Base-by-base conservation (phyloP, 140 eudicot species). In the Stevia rebaudiana region DNA sequence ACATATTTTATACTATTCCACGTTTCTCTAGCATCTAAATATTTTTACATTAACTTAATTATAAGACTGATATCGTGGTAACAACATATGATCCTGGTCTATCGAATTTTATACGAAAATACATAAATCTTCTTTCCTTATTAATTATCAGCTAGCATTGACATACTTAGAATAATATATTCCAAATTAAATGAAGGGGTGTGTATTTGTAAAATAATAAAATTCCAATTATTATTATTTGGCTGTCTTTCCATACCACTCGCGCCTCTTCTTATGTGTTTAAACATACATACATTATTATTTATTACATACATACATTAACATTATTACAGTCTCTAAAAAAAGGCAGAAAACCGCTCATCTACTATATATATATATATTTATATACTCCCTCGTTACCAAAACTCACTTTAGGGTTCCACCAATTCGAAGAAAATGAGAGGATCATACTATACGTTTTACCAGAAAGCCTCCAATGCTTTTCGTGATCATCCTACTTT, bases 381-480 rank as follows among this genome's bases (percentile, higher is more conserved):
- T 28, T 2, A 28, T 4, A 73, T 43, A 72, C 64, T 3, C 47
- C 25, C 13, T 56, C 5, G 24, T 23, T 37, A 33, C 15, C 11
- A 3, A 36, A 13, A 53, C 44, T 5, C 25, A 72, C 11, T 1
- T 6, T 70, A 68, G 68, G 72, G 75, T 61, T 74, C 51, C 37
- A 6, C 10, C 8, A 61, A 60, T 8, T 25, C 16, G 17, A 52
- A 22, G 19, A 64, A 75, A 53, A 88, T 84, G 94, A 82, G 82
- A 49, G 77, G 81, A 23, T 23, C 57, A 17, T 74, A 80, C 41
- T 74, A 58, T 54, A 53, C 76, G 33, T 85, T 83, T 77, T 86
- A 71, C 69, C 83, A 78, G 60, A 79, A 76, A 68, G 87, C 92
- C 61, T 69, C 83, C 12, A 64, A 54, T 57, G 84, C 81, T 0